phyloP scores from a whole-genome alignment of 2,329 filamentous ascomycete species.

The Colletotrichum chrysophilum region DNA sequence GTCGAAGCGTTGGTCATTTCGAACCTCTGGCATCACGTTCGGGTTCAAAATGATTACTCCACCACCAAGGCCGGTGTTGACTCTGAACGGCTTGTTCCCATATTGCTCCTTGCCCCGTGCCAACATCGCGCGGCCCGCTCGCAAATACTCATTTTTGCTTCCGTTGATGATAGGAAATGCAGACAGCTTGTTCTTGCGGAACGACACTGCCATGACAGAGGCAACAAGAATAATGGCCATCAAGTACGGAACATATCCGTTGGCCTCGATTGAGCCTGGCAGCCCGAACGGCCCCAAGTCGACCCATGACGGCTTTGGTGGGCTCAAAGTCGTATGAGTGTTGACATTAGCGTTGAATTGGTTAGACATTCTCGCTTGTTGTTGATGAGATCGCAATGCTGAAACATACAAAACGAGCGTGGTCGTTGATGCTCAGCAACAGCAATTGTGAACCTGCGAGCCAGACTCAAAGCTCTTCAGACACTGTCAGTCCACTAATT shows the following conservation, averaged over 20 bases:
- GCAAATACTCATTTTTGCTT: conserved; percentile 3
- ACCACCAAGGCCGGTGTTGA: conserved; percentile 2
- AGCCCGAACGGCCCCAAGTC: not conserved
- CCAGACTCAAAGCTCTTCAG: not conserved
- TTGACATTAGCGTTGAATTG: not conserved
- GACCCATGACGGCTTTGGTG: not conserved
- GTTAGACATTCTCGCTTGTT: not conserved
- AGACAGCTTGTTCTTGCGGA: not conserved
- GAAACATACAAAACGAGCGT: not conserved
- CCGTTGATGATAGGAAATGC: not conserved
- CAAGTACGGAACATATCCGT: not conserved
- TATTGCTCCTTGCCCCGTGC: not conserved
- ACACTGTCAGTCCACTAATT: not conserved
- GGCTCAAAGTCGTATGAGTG: not conserved
- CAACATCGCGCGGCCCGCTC: not conserved
- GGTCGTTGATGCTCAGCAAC: not conserved
- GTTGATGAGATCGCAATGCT: not conserved
- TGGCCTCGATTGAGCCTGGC: not conserved
- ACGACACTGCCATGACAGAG: not conserved
- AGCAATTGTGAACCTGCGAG: not conserved
- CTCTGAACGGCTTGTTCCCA: not conserved
- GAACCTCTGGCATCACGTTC: not conserved
- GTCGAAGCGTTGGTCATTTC: conserved; percentile 4
- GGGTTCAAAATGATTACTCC: conserved; percentile 1
- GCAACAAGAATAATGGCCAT: not conserved